Evolutionary conservation across 1,284 basidiomycete genomes (phyloP), one percentile per base, ranked within the genome.

Genomic region (Cutaneotrichosporon cutaneum): DNA sequence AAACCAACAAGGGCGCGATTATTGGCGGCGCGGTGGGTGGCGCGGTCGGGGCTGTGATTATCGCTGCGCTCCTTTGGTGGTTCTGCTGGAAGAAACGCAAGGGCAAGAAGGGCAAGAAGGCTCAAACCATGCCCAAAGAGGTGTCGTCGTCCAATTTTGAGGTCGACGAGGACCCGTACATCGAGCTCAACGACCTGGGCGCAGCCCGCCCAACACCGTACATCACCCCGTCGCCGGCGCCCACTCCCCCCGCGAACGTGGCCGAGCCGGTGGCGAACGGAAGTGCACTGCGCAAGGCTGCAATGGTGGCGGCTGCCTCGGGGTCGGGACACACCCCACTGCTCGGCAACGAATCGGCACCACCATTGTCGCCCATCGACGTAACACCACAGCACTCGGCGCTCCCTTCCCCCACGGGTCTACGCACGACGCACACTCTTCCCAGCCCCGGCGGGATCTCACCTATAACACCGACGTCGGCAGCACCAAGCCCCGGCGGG

Each of bases 141-240:
- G n/a, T 9, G 3, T 18, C 26, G 9, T 47, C 44, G 16, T 45
- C 42, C 16, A 47, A 47, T 14, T 36, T 58, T 7, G 56, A 58
- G 11, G 45, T 58, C n/a, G 56, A 58, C 47, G 33, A 39, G 4
- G 32, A 22, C 56, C 47, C 56, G 16, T 39, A 42, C 26, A 47
- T 56, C 18, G 52, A 54, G 52, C 52, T 54, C 5, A 26, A 39
- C 52, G 35, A 39, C 22, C 22, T 54, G 35, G 14, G 22, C 4
- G 14, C 33, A 18, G 21, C 33, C 8, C 52, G 18, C 18, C 27
- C 48, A 5, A 51, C 48, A 1, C 48, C 48, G 0, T n/a, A 32
- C 48, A 9, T 51, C 45, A 14, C 13, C 9, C 21, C 45, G 11
- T 47, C 22, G 24, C 45, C 39, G 7, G 16, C 39, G 18, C 18